These are phyloP conservation scores for Peterozyma xylosa DNA, from an alignment of 805 yeast species.

Conservation along the genomic window DNA sequence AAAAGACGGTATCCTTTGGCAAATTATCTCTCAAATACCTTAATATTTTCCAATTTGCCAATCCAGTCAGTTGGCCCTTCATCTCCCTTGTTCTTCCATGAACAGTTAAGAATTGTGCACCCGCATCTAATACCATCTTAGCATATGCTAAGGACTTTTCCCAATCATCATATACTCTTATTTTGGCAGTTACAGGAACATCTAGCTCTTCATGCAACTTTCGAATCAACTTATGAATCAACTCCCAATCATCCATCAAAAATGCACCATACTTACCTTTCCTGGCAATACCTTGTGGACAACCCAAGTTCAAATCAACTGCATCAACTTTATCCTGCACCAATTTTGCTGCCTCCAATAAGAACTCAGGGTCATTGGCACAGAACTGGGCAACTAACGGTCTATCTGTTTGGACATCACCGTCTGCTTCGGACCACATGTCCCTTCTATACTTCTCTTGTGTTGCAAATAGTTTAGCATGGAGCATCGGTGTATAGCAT, in stretches of 20 bases:
- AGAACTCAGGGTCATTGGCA: conserved; percentile 87
- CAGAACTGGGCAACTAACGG: conserved; percentile 94
- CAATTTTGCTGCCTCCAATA: conserved; percentile 71
- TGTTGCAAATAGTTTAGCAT: conserved; percentile 83
- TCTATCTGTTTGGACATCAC: conserved; percentile 59
- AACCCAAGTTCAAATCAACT: conserved; percentile 90
- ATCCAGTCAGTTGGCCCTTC: conserved; percentile 95
- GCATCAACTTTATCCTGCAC: conserved; percentile 90
- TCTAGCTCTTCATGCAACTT: conserved; percentile 68
- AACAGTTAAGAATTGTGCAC: conserved; percentile 91
- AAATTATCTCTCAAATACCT: conserved; percentile 70
- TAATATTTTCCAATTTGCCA: conserved; percentile 88
- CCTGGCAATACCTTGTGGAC: conserved; percentile 96
- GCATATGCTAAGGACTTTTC: conserved; percentile 84
- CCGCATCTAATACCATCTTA: conserved; percentile 79
- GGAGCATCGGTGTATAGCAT: conserved; percentile 96
- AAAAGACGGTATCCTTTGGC: conserved; percentile 74
- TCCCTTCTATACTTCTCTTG: conserved; percentile 72
- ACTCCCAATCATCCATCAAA: conserved; percentile 94
- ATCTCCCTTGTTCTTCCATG: conserved; percentile 96
- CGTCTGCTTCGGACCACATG: conserved; percentile 70
- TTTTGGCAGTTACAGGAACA: conserved; percentile 92
- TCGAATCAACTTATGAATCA: conserved; percentile 63
- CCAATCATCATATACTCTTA: conserved; percentile 79
- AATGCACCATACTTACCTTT: conserved; percentile 95